These are phyloP conservation scores for Diaporthe humulicola DNA, from an alignment of 2,329 filamentous ascomycete genomes.

Conservation along the genomic window DNA sequence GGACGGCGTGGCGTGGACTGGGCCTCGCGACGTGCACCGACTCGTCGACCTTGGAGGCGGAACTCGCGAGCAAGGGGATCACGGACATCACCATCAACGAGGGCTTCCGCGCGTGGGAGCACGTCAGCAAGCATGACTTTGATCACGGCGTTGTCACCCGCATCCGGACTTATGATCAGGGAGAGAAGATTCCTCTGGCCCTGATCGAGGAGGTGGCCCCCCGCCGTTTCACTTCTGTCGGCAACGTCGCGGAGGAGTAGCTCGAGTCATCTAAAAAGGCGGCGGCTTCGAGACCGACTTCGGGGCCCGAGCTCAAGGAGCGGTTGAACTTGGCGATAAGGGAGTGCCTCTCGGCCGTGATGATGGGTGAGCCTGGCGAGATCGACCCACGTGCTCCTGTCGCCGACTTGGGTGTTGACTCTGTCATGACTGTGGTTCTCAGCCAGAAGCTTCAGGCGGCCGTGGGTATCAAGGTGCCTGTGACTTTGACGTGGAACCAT, in stretches of 20 bases:
- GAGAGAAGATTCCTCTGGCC: background rate
- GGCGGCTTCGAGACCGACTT: background rate
- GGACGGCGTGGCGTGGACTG: slow-evolving; percentile 56
- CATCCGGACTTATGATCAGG: background rate
- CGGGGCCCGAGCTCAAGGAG: background rate
- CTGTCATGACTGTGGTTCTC: background rate
- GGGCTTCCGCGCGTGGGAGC: slow-evolving; percentile 1
- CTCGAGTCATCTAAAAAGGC: background rate
- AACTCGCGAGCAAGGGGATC: slow-evolving; percentile 8
- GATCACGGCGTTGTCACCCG: background rate
- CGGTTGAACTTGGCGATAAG: background rate
- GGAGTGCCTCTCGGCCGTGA: background rate
- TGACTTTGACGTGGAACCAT: background rate
- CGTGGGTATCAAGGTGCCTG: background rate
- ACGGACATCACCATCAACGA: background rate
- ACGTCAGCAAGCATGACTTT: background rate
- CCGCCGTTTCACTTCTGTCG: background rate
- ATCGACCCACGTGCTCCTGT: background rate
- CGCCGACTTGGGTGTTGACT: background rate
- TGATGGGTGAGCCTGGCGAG: background rate
- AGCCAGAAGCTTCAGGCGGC: background rate
- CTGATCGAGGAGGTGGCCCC: background rate
- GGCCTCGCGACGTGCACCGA: slow-evolving; percentile 47
- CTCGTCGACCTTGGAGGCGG: background rate
- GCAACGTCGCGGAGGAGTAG: background rate